Conservation (phyloP, 768 basidiomycete genomes). For the Gloeopeniophorella convolvens region DNA sequence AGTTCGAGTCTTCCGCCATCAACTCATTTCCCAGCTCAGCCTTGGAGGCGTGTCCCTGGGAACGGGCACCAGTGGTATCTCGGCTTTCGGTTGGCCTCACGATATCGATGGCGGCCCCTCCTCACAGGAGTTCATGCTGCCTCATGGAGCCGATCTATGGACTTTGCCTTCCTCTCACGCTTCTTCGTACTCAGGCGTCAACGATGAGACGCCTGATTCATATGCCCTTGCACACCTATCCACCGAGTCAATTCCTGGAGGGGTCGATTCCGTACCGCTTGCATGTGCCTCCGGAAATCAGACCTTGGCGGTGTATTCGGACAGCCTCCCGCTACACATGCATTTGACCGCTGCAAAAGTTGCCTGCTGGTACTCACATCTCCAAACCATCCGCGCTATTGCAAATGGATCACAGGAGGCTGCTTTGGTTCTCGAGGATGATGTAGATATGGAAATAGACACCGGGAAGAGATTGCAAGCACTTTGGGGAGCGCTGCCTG, state of each 20-base stretch:
- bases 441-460: constrained; percentile 70
- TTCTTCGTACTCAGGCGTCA: neutral
- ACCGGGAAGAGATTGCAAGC: constrained; percentile 35
- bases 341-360: constrained; percentile 53
- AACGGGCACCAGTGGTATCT: neutral
- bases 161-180: neutral
- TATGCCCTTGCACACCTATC: neutral
- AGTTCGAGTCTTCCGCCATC: constrained; percentile 33
- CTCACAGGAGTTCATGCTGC: constrained; percentile 8
- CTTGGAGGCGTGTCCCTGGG: constrained; percentile 25
- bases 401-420: constrained; percentile 30
- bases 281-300: constrained; percentile 29
- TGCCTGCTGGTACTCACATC: constrained; percentile 70
- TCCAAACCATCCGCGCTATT: constrained; percentile 43
- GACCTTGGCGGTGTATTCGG: constrained; percentile 30
- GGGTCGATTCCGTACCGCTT: constrained; percentile 1
- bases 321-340: constrained; percentile 38
- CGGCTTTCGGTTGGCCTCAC: constrained; percentile 23
- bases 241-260: neutral
- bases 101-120: constrained; percentile 11
- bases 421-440: constrained; percentile 66
- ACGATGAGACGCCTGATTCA: neutral
- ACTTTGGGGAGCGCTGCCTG: constrained; percentile 50
- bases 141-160: constrained; percentile 23
- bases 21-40: constrained; percentile 33